phyloP scores from a whole-genome alignment of 169 alveolate species.

The Theileria sp. region DNA sequence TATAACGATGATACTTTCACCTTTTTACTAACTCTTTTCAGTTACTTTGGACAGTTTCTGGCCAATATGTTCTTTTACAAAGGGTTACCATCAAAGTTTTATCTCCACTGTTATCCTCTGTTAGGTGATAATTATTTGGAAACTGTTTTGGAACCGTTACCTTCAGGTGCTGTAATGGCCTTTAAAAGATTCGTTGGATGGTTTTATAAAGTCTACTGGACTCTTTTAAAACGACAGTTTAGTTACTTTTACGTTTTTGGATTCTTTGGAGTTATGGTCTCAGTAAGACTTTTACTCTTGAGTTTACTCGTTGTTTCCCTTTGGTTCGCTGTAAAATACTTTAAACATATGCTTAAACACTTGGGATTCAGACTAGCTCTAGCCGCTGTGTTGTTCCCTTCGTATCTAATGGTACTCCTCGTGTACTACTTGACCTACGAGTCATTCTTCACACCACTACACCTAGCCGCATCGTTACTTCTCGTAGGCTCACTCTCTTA shows the following conservation, averaged over 20 bases:
- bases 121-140: not conserved
- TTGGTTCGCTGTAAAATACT: slow-evolving; percentile 1
- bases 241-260: slow-evolving; percentile 2
- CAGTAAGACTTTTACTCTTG: not conserved
- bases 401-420: not conserved
- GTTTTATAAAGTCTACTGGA: not conserved
- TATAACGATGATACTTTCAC: not conserved
- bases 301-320: not conserved
- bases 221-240: not conserved
- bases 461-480: slow-evolving; percentile 3
- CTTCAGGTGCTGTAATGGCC: not conserved
- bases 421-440: not conserved
- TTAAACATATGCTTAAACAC: not conserved
- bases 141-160: not conserved
- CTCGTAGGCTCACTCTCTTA: not conserved
- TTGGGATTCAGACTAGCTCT: not conserved
- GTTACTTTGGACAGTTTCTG: not conserved
- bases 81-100: not conserved
- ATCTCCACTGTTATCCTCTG: slow-evolving; percentile 4
- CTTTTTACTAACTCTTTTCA: not conserved
- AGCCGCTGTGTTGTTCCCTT: not conserved
- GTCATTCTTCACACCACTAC: not conserved
- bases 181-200: not conserved
- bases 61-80: not conserved
- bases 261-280: not conserved